Evolutionary conservation across 2,329 filamentous ascomycete species (phyloP), one percentile per base, ranked within the genome.

Genomic region (Aquanectria penicillioides): DNA sequence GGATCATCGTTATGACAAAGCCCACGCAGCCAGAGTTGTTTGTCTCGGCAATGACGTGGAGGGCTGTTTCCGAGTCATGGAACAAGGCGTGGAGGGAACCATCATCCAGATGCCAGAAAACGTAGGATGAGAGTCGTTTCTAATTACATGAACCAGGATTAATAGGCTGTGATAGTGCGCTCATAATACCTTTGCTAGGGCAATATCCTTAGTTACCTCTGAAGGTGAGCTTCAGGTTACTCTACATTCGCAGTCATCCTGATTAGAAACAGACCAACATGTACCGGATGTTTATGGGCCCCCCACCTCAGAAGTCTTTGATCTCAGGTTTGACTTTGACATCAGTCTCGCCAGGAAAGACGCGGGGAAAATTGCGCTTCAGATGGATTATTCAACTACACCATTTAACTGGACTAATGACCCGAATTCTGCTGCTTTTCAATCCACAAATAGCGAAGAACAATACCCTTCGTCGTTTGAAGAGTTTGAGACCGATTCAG

Each of bases 91-190:
- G 1, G 6, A 56, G 6, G 59, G 56, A 1, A 62, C 59, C 1
- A 11, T 59, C n/a, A 38, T 62, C 2, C 56, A 56, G 34, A 62
- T 62, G 59, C 56, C 56, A 10, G 50, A 59, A 0, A 46, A 41
- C 31, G 46, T 57, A 23, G 18, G 28, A 22, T 34, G n/a, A 18
- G 9, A n/a, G 13, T 23, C 36, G 8, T 6, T 15, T 15, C 5
- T 2, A n/a, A n/a, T n/a, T n/a, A n/a, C n/a, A n/a, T 29, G 3
- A 49, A 25, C 29, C n/a, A 43, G 3, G 3, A n/a, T 20, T 26
- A n/a, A 26, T 33, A 8, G 11, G 9, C 8, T 5, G 2, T 40
- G 13, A 48, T 12, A 33, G 29, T 44, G 53, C 13, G 59, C 56
- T 9, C 50, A 49, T 7, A 59, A 59, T 22, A 17, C 36, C 1